Evolutionary conservation across 2,329 filamentous ascomycete genomes (phyloP).

Genomic region (Fusarium sp.): DNA sequence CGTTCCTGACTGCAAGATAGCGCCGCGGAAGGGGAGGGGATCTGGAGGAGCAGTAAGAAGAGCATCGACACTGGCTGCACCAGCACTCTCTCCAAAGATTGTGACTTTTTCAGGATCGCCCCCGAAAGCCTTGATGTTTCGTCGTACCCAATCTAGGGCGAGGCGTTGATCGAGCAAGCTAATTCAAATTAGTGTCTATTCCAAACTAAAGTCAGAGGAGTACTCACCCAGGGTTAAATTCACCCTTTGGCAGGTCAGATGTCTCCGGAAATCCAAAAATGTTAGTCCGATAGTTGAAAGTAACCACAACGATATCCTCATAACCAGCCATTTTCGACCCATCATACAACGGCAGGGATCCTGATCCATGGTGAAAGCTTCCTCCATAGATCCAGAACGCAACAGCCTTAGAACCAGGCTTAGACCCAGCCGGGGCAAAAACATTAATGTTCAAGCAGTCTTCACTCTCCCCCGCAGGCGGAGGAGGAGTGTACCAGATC

Average conservation of each 20-base stretch:
- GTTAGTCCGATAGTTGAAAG: slow-evolving; percentile 55
- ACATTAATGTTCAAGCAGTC: slow-evolving; percentile 50
- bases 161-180: slow-evolving; percentile 51
- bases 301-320: slow-evolving; percentile 57
- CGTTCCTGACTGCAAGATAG: slow-evolving; percentile 43
- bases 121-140: slow-evolving; percentile 58
- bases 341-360: slow-evolving; percentile 50
- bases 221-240: slow-evolving; percentile 40
- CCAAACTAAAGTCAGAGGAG: accelerated
- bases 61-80: slow-evolving; percentile 62
- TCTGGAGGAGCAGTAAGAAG: slow-evolving; percentile 41
- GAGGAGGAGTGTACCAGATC: slow-evolving; percentile 38
- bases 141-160: slow-evolving; percentile 59
- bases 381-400: slow-evolving; percentile 57
- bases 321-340: slow-evolving; percentile 52
- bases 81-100: slow-evolving; percentile 62
- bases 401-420: slow-evolving; percentile 49
- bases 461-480: slow-evolving; percentile 42
- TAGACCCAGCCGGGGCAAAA: slow-evolving; percentile 39
- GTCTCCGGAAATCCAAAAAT: slow-evolving; percentile 53
- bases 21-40: slow-evolving; percentile 43
- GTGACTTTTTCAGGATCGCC: slow-evolving; percentile 57
- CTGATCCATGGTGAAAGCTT: slow-evolving; percentile 49
- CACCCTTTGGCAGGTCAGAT: slow-evolving; percentile 27
- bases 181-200: not conserved